Base-by-base conservation (phyloP, 495 filamentous ascomycete species). In the Penicillium lagena region DNA sequence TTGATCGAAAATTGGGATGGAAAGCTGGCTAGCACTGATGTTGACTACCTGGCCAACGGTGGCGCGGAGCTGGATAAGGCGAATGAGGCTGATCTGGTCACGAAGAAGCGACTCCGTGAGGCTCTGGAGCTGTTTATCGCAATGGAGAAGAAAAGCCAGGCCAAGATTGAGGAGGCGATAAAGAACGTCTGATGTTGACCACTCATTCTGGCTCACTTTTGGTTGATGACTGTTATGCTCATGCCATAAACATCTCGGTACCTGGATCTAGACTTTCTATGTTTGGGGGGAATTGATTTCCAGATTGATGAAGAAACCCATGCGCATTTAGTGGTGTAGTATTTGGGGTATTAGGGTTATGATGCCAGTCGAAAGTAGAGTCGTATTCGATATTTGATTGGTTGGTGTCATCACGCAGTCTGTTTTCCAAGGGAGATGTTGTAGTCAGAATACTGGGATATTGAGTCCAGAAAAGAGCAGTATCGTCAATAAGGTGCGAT, bases 21-120 rank as follows among this genome's bases (percentile, higher is more conserved):
- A 14, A 50, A 46, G 30, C 36, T 59, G 15, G 52, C 53, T 9
- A 46, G 46, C 31, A 59, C 51, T 10, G 50, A 52, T 12, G 50
- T 57, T 22, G 55, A 59, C 33, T 62, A 62, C 34, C 47, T 62
- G 7, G 49, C 41, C 1, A 49, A 62, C 14, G 45, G 49, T 27
- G 55, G 59, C 12, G 45, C 35, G 22, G 51, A 39, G 33, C 35
- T 62, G n/a, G 53, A 57, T 11, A 50, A 47, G 38, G 50, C 58
- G 9, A 58, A 54, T 40, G 46, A 52, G 35, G 46, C 47, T 7
- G 58, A 56, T 15, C 50, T 43, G 7, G 43, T 49, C 32, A 48
- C 47, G 7, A 49, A 44, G 40, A 46, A 42, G 35, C 42, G 54
- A 11, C 34, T 58, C n/a, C 41, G 33, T 1, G 58, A 61, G 35